These are phyloP conservation scores for Pilatotrama ljubarskyi DNA, from an alignment of 768 basidiomycete species.

Conservation along the genomic window DNA sequence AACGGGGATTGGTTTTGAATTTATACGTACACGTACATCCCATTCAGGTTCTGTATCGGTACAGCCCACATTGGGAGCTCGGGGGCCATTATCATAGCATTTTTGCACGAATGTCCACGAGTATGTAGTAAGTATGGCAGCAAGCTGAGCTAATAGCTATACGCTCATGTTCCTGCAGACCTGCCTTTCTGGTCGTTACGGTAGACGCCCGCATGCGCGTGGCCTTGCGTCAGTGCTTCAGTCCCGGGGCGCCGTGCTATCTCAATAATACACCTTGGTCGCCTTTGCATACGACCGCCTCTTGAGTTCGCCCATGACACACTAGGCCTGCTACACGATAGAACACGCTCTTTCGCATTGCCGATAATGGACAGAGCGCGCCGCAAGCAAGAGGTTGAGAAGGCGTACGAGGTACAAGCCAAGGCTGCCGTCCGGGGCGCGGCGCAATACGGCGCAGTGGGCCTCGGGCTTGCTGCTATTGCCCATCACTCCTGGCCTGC, in stretches of 20 bases:
- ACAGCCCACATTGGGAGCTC: too few species aligned
- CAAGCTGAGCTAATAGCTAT: background rate
- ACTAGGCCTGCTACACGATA: background rate
- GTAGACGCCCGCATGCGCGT: background rate
- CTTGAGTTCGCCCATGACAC: background rate
- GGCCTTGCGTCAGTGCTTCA: conserved; percentile 4
- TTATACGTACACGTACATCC: too few species aligned
- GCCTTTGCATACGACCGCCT: too few species aligned
- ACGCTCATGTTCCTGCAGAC: background rate
- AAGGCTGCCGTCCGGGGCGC: conserved; percentile 47
- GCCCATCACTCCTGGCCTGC: conserved; percentile 71
- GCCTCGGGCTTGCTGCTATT: conserved; percentile 60
- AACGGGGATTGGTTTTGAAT: too few species aligned
- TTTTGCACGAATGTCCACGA: background rate
- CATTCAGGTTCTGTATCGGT: too few species aligned
- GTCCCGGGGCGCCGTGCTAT: background rate
- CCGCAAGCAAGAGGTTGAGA: conserved; percentile 27
- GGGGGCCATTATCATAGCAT: background rate
- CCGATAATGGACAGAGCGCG: conserved; percentile 20
- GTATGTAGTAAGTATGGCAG: too few species aligned
- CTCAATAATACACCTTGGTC: too few species aligned
- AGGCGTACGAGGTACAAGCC: conserved; percentile 28
- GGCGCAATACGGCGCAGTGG: conserved; percentile 50
- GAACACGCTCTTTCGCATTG: background rate
- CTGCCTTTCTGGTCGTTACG: background rate